These are phyloP conservation scores for Anaeramoeba flamelloides DNA, from an alignment of 78 protist species.

Conservation along the genomic window DNA sequence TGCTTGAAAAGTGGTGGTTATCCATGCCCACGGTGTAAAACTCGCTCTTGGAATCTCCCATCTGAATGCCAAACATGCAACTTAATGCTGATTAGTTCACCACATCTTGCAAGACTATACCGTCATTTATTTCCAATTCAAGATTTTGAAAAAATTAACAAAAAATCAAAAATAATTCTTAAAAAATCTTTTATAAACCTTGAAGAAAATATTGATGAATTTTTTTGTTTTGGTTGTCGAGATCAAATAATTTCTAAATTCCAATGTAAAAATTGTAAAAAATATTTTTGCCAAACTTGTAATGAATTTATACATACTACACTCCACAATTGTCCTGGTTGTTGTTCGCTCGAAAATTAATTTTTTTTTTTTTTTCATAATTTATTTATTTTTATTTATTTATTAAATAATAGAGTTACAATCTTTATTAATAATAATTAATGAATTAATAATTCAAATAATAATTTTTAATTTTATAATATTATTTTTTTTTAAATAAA, in stretches of 20 bases:
- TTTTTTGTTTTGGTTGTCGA: neutral
- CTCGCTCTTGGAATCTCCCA: neutral
- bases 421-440: too few relatives aligned
- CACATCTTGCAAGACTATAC: neutral
- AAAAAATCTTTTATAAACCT: neutral
- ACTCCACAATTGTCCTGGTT: neutral
- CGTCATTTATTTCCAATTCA: neutral
- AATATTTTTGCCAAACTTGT: neutral
- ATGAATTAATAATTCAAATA: too few relatives aligned
- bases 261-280: neutral
- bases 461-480: too few relatives aligned
- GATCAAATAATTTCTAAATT: neutral
- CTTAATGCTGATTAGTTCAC: neutral
- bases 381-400: too few relatives aligned
- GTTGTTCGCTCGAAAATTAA: too few relatives aligned
- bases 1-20: neutral
- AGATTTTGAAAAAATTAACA: too few relatives aligned
- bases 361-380: too few relatives aligned
- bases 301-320: neutral
- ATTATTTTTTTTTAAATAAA: too few relatives aligned
- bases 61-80: neutral
- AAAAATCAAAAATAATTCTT: too few relatives aligned
- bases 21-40: neutral
- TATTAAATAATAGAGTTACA: too few relatives aligned
- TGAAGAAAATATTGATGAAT: neutral